Evolutionary conservation across 345 rosid species (phyloP).

Genomic region (Camelina neglecta): DNA sequence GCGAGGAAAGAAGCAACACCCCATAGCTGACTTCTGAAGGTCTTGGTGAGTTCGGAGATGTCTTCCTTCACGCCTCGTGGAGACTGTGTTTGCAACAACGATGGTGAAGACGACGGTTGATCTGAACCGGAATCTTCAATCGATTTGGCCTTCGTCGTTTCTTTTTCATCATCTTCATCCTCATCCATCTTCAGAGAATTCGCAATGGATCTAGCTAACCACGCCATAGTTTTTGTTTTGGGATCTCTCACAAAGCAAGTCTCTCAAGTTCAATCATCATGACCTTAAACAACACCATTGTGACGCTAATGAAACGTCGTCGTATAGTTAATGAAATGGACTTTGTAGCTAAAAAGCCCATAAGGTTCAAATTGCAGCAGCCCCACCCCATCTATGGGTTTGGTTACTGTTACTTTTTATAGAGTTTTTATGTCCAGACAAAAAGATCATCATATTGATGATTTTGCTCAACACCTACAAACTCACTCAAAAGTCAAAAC

Average conservation of each 20-base stretch:
- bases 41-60: constrained; percentile 69
- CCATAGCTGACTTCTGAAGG: constrained; percentile 81
- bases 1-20: constrained; percentile 95
- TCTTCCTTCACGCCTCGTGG: constrained; percentile 90
- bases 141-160: neutral
- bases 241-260: constrained; percentile 9
- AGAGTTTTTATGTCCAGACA: constrained; percentile 8
- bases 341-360: constrained; percentile 15
- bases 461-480: no score
- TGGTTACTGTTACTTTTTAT: neutral
- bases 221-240: constrained; percentile 58
- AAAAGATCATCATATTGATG: constrained; percentile 16
- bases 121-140: constrained; percentile 24
- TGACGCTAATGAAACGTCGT: neutral
- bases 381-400: neutral
- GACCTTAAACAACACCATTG: constrained; percentile 33
- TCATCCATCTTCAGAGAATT: constrained; percentile 80
- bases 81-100: constrained; percentile 45
- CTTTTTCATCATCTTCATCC: constrained; percentile 45
- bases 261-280: constrained; percentile 10
- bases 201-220: constrained; percentile 86
- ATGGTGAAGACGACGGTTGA: constrained; percentile 35
- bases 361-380: neutral
- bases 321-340: neutral
- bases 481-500: no score